phyloP scores from a whole-genome alignment of 345 rosid species.

The Hibiscus trionum region DNA sequence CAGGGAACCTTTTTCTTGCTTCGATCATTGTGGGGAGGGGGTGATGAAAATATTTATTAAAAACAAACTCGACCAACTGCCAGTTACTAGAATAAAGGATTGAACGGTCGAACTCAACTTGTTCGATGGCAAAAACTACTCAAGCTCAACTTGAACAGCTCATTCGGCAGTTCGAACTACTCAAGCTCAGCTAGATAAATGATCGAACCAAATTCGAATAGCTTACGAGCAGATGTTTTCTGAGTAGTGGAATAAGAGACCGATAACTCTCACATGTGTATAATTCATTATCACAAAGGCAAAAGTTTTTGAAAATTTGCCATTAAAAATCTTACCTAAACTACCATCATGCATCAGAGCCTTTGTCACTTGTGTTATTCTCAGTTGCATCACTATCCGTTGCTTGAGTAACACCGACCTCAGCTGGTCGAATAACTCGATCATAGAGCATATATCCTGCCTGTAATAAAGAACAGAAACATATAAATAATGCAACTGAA shows the following conservation, averaged over 20 bases:
- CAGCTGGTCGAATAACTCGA: conserved; percentile 88
- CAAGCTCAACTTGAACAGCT: not conserved
- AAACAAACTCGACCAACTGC: not conserved
- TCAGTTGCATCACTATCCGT: conserved; percentile 29
- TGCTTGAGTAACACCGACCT: conserved; percentile 78
- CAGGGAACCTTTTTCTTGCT: not conserved
- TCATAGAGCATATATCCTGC: conserved; percentile 70
- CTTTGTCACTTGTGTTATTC: conserved; percentile 16
- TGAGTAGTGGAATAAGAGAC: not conserved
- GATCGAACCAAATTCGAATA: not conserved
- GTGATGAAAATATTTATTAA: not conserved
- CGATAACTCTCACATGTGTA: not conserved
- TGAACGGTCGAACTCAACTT: not conserved
- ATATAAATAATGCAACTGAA: not conserved
- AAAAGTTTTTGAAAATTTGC: conserved; percentile 12
- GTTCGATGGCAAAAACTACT: not conserved
- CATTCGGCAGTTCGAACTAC: not conserved
- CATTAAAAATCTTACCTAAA: not conserved
- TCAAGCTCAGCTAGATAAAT: not conserved
- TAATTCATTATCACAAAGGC: not conserved
- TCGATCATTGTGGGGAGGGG: not conserved
- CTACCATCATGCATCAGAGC: conserved; percentile 28
- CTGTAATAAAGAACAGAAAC: conserved; percentile 32
- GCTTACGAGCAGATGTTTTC: not conserved
- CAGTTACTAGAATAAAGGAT: not conserved